Evolutionary conservation across 164 flowering plant species (phyloP), one percentile per base, ranked within the genome.

Genomic region (Chimonanthus praecox): DNA sequence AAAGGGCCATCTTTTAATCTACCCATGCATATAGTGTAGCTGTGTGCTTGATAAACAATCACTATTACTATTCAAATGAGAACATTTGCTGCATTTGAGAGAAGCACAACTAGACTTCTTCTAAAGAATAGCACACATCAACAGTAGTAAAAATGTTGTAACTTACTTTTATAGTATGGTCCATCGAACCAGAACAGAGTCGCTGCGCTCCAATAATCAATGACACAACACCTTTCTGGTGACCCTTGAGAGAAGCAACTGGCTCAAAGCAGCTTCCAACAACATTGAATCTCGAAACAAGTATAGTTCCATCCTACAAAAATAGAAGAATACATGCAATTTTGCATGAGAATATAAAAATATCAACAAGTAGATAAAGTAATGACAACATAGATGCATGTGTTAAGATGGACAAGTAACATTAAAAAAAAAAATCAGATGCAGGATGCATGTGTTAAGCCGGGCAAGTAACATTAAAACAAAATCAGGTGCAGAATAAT

Each of bases 151-250:
- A 11, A 10, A 11, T 54, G 60, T 54, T 11, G 16, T 10, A 49
- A 81, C 94, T 82, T 85, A 90, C 99, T 78, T 77, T 85, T 71
- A 96, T 90, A 64, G 97, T 78, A 66, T 85, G 21, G 80, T 96
- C 99, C 97, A 94, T 92, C 46, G 98, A 94, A 73, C 98, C 97
- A 77, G 99, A 96, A 80, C 86, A 96, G 4, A 96, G 85, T 76
- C 92, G 86, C 72, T 88, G 89, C 69, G 88, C 94, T 73, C 98
- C 99, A 77, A 92, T 92, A 71, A 90, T 87, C 74, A 96, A 80
- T 54, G 99, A 82, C 60, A 92, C 88, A 74, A 96, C 97, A 66
- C 90, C 84, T 58, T 70, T 82, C 5, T 67, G 86, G 79, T 96
- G 99, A 46, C 92, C 92, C 70, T 64, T 78, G 21, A 94, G 92